These are phyloP conservation scores for Yamadazyma membranifaciens DNA, from an alignment of 1,139 yeast genomes.

Conservation along the genomic window DNA sequence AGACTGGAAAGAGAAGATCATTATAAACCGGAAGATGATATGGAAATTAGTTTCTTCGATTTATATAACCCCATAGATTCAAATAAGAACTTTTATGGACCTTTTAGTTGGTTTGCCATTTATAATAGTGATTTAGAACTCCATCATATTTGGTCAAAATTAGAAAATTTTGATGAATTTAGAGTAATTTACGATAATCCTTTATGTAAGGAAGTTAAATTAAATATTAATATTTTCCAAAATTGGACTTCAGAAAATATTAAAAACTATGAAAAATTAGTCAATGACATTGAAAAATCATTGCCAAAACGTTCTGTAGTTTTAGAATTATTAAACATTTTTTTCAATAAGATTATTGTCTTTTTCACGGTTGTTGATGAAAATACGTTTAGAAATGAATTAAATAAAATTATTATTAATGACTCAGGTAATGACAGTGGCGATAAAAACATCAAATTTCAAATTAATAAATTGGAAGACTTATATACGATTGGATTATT, in stretches of 20 bases:
- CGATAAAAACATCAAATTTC: neutral
- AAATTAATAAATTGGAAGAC: neutral
- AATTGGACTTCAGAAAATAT: neutral
- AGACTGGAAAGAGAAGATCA: neutral
- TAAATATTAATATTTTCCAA: neutral
- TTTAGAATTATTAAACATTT: neutral
- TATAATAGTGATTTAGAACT: slow-evolving; percentile 3
- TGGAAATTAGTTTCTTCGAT: slow-evolving; percentile 1
- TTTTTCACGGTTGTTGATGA: slow-evolving; percentile 5
- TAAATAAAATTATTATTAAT: neutral
- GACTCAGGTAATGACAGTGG: neutral
- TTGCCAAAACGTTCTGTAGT: neutral
- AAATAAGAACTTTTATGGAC: slow-evolving; percentile 2
- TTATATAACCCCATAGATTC: slow-evolving; percentile 2
- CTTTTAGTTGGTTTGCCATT: slow-evolving; percentile 2
- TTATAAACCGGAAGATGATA: neutral
- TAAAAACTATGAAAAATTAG: neutral
- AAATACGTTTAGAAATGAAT: neutral
- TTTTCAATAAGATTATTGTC: slow-evolving; percentile 1
- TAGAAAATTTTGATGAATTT: slow-evolving; percentile 5
- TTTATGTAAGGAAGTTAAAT: slow-evolving; percentile 1
- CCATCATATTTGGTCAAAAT: neutral
- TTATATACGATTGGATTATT: slow-evolving; percentile 4
- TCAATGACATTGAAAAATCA: neutral
- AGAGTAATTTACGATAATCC: slow-evolving; percentile 4